Evolutionary conservation across 306 rosid species (phyloP).

Genomic region (Sindora glabra): DNA sequence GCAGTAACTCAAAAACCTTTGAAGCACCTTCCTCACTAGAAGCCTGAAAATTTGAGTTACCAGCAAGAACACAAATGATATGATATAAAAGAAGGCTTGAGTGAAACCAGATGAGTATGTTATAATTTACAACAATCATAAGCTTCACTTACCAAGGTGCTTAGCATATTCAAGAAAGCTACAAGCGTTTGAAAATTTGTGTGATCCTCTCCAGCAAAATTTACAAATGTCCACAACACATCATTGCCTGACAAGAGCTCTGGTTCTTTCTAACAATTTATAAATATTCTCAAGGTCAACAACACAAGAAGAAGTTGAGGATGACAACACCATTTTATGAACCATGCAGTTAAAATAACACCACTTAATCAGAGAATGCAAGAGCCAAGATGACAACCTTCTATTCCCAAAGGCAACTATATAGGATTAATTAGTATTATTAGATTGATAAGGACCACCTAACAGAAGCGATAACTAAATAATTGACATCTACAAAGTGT

Average conservation of each 20-base stretch:
- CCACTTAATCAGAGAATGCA: no score
- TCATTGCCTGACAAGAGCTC: conserved; percentile 90
- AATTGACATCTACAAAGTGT: no score
- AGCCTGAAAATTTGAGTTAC: conserved; percentile 52
- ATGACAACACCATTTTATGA: neutral
- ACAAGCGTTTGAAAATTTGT: conserved; percentile 86
- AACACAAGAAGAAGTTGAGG: conserved; percentile 8
- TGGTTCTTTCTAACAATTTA: conserved; percentile 70
- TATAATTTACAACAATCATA: conserved; percentile 8
- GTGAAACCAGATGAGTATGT: neutral
- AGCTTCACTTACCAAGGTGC: conserved; percentile 67
- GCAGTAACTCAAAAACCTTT: conserved; percentile 88
- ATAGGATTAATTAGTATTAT: neutral
- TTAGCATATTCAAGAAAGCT: conserved; percentile 92
- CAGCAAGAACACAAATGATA: neutral
- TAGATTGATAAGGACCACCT: neutral
- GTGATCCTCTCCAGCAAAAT: conserved; percentile 97
- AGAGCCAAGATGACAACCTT: no score
- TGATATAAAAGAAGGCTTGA: neutral
- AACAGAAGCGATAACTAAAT: neutral
- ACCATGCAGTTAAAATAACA: neutral
- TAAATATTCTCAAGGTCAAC: conserved; percentile 16
- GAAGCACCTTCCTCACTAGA: conserved; percentile 88
- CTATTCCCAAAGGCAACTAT: neutral
- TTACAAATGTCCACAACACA: conserved; percentile 94